phyloP scores from a whole-genome alignment of 257 asterid species.

The Solanum sejunctum region DNA sequence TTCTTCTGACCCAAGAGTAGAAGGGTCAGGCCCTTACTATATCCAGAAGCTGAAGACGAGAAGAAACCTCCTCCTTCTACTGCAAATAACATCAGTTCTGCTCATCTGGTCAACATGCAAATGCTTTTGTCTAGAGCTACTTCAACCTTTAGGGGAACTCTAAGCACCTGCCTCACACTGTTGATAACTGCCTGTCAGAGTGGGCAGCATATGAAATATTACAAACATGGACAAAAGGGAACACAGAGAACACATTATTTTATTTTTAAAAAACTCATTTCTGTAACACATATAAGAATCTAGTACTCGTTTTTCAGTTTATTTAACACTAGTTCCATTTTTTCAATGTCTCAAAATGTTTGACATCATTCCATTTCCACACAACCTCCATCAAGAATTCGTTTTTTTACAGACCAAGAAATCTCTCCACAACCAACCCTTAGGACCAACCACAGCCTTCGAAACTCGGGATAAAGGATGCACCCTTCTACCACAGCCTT shows the following conservation, averaged over 20 bases:
- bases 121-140: conserved; percentile 2
- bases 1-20: conserved; percentile 75
- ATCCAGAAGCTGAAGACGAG: conserved; percentile 98
- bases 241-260: background rate
- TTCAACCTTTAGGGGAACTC: background rate
- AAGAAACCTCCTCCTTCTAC: conserved; percentile 99
- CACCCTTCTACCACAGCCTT: background rate
- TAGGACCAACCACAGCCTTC: background rate
- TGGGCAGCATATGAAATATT: background rate
- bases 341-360: background rate
- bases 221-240: background rate
- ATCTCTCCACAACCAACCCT: background rate
- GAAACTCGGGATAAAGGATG: background rate
- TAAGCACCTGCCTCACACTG: conserved; percentile 10
- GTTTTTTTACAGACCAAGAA: background rate
- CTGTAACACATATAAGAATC: background rate
- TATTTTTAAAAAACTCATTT: background rate
- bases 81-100: conserved; percentile 92
- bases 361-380: background rate
- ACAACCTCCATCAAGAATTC: background rate
- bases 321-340: background rate
- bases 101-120: conserved; percentile 60
- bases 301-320: background rate
- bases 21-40: conserved; percentile 91
- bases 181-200: background rate